phyloP scores from a whole-genome alignment of 306 rosid genomes.

The Potentilla sterilis region DNA sequence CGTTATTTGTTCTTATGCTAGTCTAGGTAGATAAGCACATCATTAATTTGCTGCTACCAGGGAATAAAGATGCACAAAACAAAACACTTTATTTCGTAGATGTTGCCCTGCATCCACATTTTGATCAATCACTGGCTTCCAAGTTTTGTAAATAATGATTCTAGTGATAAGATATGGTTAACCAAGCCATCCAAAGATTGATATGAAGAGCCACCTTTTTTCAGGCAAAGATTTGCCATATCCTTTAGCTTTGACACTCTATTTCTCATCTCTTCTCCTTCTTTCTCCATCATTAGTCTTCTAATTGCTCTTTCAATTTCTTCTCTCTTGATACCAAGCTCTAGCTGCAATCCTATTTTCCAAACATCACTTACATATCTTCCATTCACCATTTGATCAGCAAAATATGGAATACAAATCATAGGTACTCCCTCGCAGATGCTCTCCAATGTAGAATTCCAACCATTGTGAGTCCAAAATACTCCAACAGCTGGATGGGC shows the following conservation, averaged over 20 bases:
- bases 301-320: conserved; percentile 41
- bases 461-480: conserved; percentile 62
- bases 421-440: conserved; percentile 65
- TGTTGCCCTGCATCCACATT: not conserved
- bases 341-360: conserved; percentile 47
- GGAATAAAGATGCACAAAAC: not conserved
- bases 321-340: conserved; percentile 33
- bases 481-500: conserved; percentile 53
- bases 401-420: conserved; percentile 50
- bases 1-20: too few relatives aligned
- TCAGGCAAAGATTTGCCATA: conserved; percentile 25
- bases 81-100: not conserved
- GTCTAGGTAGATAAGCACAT: too few relatives aligned
- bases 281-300: conserved; percentile 39
- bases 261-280: conserved; percentile 39
- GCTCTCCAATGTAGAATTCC: conserved; percentile 69
- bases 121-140: not conserved
- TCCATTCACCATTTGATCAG: conserved; percentile 53
- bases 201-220: conserved; percentile 26
- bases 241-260: conserved; percentile 40
- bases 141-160: not conserved
- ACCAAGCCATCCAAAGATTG: conserved; percentile 21
- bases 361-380: conserved; percentile 55
- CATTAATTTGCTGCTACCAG: too few relatives aligned
- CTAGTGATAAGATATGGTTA: conserved; percentile 8